Base-by-base conservation (phyloP, 192 early-diverging fungal genomes). In the Umbelopsis ramanniana region DNA sequence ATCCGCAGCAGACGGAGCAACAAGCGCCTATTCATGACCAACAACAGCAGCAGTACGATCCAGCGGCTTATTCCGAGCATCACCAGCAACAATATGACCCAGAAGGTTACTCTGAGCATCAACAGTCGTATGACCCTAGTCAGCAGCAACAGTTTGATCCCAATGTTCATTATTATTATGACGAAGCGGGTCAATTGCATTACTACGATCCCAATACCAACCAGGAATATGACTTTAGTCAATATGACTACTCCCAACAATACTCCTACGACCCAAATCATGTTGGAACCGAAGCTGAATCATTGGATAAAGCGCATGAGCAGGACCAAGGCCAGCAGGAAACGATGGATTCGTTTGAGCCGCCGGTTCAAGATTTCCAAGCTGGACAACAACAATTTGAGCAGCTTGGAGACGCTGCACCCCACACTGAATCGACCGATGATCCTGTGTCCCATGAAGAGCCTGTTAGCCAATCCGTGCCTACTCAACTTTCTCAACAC, bases 161-260 rank as follows among this genome's bases (percentile, higher is more conserved):
- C 9, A 79, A 74, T 50, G 46, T 60, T 26, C 77, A 79, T 46
- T 79, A 79, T 67, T 79, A 79, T 33, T 79, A 79, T 60, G 77
- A 79, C 74, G 77, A 79, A 29, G 66, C 71, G 17, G 73, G 69
- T 5, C 77, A 74, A 23, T 14, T 72, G 3, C 77, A 79, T 43
- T 79, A 71, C 46, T 79, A 79, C 72, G 77, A 79, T 46, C 77
- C 77, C 15, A 79, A 74, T 26, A 79, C 77, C 6, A 68, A 68
- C 35, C 63, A 74, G 19, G 77, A 74, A 45, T 55, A 67, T 29
- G 77, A 79, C 73, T 76, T 71, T 67, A 63, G 46, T 19, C 74
- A 71, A 23, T 69, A 71, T 40, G 55, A 54, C 5, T 72, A 73
- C 12, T 52, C 63, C 0, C 52, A 74, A 19, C 67, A 74, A 45